Base-by-base conservation (phyloP, 2,329 filamentous ascomycete species). In the Fusarium avenaceum region DNA sequence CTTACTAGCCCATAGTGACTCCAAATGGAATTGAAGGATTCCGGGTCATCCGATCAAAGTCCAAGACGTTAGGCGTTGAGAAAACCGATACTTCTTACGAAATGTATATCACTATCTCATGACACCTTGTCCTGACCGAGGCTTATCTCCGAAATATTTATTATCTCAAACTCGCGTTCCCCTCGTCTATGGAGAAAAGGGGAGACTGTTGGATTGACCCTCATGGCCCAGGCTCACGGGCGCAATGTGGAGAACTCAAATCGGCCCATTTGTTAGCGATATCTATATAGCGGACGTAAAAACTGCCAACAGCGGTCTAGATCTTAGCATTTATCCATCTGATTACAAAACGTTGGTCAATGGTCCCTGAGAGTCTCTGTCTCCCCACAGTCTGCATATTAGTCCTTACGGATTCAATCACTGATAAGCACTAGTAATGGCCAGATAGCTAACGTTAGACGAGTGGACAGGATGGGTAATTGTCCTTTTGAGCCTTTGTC, bases 211-310 rank as follows among this genome's bases (percentile, higher is more conserved):
- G 28, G 20, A 20, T 26, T 10, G 22, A 32, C 14, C 26, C 13
- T 44, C 42, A 50, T 30, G 61, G 46, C 32, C 39, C 19, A 58
- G 32, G 26, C 20, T 38, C 45, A 38, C 33, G n/a, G 39, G 32
- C 50, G 26, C 6, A 4, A n/a, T 9, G 61, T 65, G 61, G 61
- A 33, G 61, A 52, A 15, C 28, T 11, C 46, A 65, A 64, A 38
- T 64, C 60, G 60, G 61, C 61, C 59, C 59, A 64, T 64, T 64
- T 57, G 30, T 19, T 63, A 50, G 57, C 50, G 35, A 62, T 44
- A 46, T 49, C 42, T 57, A 6, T 39, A 55, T 10, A 4, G 28
- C 61, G 47, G 57, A 38, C 57, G 22, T 33, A 62, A 54, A 54
- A 62, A 15, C 40, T 55, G 32, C 57, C 33, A 20, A 38, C 28